A percentile compares a stretch with the other conserved stretches of the same genome.
These are phyloP conservation scores for Barnettozyma wickerhamii DNA, from an alignment of 805 yeast species.

Conservation along the genomic window DNA sequence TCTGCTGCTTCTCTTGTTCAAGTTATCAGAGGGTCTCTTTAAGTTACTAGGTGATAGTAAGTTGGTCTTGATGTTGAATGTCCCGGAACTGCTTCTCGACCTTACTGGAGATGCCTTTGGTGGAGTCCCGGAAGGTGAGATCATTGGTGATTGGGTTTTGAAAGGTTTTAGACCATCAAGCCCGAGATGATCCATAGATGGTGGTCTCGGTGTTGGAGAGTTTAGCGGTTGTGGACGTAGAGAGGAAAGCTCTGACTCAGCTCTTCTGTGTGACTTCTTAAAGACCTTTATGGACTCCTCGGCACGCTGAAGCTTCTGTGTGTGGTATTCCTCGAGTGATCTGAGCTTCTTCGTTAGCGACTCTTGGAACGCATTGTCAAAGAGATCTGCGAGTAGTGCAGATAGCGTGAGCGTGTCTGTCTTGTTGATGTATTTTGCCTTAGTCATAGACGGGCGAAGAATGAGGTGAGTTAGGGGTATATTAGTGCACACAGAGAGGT, in stretches of 20 bases:
- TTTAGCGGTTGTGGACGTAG: slow-evolving; percentile 5
- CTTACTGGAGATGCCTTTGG: slow-evolving; percentile 16
- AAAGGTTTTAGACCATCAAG: slow-evolving; percentile 20
- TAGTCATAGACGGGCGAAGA: slow-evolving; percentile 21
- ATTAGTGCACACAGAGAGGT: slow-evolving; percentile 2
- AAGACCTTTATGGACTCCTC: slow-evolving; percentile 13
- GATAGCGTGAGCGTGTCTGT: slow-evolving; percentile 11
- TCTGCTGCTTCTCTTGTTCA: slow-evolving; percentile 18
- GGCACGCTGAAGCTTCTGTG: slow-evolving; percentile 15
- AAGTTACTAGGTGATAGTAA: slow-evolving; percentile 7
- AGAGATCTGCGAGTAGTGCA: slow-evolving; percentile 13
- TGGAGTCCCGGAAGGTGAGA: slow-evolving; percentile 16
- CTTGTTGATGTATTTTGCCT: slow-evolving; percentile 5
- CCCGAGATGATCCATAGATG: slow-evolving; percentile 4
- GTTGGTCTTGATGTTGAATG: slow-evolving; percentile 3
- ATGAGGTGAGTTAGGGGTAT: slow-evolving; percentile 25
- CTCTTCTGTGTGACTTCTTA: slow-evolving; percentile 8
- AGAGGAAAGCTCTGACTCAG: slow-evolving; percentile 2
- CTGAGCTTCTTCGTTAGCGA: slow-evolving; percentile 13
- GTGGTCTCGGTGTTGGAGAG: slow-evolving; percentile 1
- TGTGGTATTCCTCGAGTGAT: slow-evolving; percentile 15
- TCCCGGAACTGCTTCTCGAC: slow-evolving; percentile 15
- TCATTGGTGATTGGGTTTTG: slow-evolving; percentile 22
- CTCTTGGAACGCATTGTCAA: slow-evolving; percentile 8
- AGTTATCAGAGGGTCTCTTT: slow-evolving; percentile 19